Evolutionary conservation across 768 basidiomycete species (phyloP).

Genomic region (Auricularia sp.): DNA sequence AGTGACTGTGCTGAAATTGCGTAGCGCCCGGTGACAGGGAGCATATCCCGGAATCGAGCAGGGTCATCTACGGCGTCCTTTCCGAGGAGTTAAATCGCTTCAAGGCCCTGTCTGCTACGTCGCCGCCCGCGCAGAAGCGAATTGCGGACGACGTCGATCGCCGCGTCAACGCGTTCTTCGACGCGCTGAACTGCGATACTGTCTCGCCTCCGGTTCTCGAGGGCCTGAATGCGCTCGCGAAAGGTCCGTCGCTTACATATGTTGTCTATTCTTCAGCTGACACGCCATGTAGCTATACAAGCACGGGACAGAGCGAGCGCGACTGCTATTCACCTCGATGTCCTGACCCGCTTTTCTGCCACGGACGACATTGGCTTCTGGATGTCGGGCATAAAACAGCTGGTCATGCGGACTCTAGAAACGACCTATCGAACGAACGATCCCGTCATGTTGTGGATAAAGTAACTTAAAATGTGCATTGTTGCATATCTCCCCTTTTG

Average conservation of each 20-base stretch:
- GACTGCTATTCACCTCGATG: constrained; percentile 73
- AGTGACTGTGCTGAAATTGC: not conserved
- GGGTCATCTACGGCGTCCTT: constrained; percentile 59
- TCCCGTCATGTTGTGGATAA: not conserved
- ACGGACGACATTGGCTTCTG: constrained; percentile 77
- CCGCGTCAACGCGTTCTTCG: constrained; percentile 76
- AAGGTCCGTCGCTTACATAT: constrained; percentile 41
- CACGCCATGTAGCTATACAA: constrained; percentile 57
- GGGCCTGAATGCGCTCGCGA: constrained; percentile 57
- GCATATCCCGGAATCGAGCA: constrained; percentile 72
- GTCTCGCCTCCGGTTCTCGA: constrained; percentile 62
- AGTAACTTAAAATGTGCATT: not conserved
- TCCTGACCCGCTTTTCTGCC: constrained; percentile 69
- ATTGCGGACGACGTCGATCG: constrained; percentile 81
- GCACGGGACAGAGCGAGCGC: constrained; percentile 68
- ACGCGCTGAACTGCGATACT: constrained; percentile 85
- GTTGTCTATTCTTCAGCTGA: not conserved
- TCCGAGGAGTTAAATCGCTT: constrained; percentile 51
- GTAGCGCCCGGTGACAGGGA: constrained; percentile 81
- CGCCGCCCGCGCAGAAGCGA: constrained; percentile 71
- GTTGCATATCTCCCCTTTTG: not conserved
- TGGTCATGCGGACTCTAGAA: constrained; percentile 60
- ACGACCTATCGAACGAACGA: not conserved
- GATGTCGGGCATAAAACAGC: constrained; percentile 87
- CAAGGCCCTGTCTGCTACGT: constrained; percentile 38